Evolutionary conservation across 2,329 filamentous ascomycete species (phyloP), one percentile per base, ranked within the genome.

Genomic region (Penicillium griseofulvum): DNA sequence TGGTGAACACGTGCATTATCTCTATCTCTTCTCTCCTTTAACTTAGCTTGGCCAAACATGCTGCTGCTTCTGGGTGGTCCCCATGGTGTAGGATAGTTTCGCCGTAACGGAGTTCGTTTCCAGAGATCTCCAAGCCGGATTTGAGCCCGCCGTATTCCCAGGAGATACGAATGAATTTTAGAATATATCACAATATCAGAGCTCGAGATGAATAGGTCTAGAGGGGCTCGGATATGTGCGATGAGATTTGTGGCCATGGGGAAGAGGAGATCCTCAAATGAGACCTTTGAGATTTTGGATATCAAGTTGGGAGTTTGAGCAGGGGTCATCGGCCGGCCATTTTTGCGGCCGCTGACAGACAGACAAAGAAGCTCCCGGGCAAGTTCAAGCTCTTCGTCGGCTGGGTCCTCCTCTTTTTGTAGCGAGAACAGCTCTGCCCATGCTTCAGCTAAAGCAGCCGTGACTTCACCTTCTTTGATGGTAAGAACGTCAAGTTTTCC

Each of bases 381-480:
- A 54, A 90, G 82, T 62, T 97, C 91, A 6, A 96, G 80, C 42
- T 87, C 83, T 63, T 94, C 90, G 63, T 89, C 86, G 5, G 81
- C 80, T 19, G 79, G 78, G 52, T 95, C 90, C 63, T 96, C 91
- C 33, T 91, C 88, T 14, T 86, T 84, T 61, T 90, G 86, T 68
- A 93, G 80, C 1, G 87, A 85, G n/a, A 87, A 87, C 49, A 99
- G 79, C 17, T 87, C 83, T 4, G 88, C 85, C 89, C 91, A 96
- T 0, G 91, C 87, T 60, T 89, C 84, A 8, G 84, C 80, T 11
- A 99, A 77, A 10, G 92, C 86, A 10, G 90, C 85, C 11, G 86
- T 84, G 2, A 96, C 86, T 71, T 97, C 93, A 2, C 89, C 89
- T 63, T 97, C 91, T 70, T 95, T 97, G 55, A 97, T 82, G 5